Evolutionary conservation across 306 rosid species (phyloP).

Genomic region (Amphicarpaea edgeworthii): DNA sequence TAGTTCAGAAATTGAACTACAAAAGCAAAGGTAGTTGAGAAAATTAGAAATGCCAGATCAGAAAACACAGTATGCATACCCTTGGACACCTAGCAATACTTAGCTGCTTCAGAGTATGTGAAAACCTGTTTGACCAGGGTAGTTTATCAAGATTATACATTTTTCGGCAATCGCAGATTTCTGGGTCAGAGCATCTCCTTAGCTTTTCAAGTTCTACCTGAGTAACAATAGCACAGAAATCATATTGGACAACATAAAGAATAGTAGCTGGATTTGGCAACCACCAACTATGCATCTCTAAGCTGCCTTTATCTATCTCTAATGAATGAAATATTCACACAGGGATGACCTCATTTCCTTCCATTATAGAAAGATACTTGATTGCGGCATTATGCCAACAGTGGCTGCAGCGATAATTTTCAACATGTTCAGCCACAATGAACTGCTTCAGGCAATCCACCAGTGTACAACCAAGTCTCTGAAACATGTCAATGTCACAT

Average conservation of each 20-base stretch:
- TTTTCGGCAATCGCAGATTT: slow-evolving; percentile 66
- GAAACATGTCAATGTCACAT: slow-evolving; percentile 38
- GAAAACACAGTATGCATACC: slow-evolving; percentile 56
- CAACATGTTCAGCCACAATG: slow-evolving; percentile 78
- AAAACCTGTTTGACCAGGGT: slow-evolving; percentile 87
- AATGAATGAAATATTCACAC: slow-evolving; percentile 32
- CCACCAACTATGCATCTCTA: slow-evolving; percentile 32
- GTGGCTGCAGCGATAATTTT: slow-evolving; percentile 77
- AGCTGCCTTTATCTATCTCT: slow-evolving; percentile 24
- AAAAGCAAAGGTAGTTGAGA: slow-evolving; percentile 30
- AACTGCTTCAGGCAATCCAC: slow-evolving; percentile 86
- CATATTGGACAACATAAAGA: slow-evolving; percentile 44
- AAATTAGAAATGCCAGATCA: slow-evolving; percentile 31
- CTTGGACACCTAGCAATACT: slow-evolving; percentile 84
- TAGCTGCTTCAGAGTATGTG: slow-evolving; percentile 76
- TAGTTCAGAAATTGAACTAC: slow-evolving; percentile 33
- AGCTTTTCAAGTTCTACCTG: slow-evolving; percentile 76
- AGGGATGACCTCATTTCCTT: slow-evolving; percentile 68
- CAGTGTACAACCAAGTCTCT: slow-evolving; percentile 71
- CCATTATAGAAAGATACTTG: slow-evolving; percentile 69
- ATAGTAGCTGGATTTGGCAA: slow-evolving; percentile 33
- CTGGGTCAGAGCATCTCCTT: slow-evolving; percentile 70
- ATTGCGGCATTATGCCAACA: slow-evolving; percentile 91
- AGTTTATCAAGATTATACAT: slow-evolving; percentile 56
- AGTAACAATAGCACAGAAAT: slow-evolving; percentile 43